These are phyloP conservation scores for Aspergillus diversus DNA, from an alignment of 495 filamentous ascomycete genomes.

Conservation along the genomic window DNA sequence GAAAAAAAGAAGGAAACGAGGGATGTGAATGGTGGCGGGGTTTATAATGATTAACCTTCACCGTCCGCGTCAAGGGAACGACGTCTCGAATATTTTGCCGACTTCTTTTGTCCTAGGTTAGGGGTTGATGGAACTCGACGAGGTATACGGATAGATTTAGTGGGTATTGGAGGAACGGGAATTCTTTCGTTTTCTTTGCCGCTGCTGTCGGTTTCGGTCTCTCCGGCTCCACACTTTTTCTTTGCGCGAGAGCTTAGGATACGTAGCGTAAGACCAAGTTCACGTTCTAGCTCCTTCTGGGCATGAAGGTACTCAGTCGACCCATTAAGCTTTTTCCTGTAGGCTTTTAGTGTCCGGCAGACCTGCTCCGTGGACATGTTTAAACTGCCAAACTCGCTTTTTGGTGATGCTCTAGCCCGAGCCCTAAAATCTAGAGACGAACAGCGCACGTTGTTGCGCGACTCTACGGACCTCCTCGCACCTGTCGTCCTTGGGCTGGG, in stretches of 20 bases:
- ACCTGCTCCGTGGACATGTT: constrained; percentile 79
- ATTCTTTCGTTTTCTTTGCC: constrained; percentile 47
- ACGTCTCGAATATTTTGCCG: constrained; percentile 32
- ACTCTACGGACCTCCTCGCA: constrained; percentile 25
- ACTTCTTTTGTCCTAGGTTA: constrained; percentile 33
- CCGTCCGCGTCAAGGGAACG: constrained; percentile 37
- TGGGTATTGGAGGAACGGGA: constrained; percentile 26
- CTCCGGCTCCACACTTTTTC: constrained; percentile 35
- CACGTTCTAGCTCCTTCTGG: constrained; percentile 75
- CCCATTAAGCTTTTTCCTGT: constrained; percentile 77
- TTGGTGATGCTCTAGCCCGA: constrained; percentile 56
- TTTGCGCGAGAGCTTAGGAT: constrained; percentile 61
- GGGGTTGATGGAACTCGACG: constrained; percentile 46
- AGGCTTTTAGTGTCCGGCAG: constrained; percentile 76
- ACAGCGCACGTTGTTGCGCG: constrained; percentile 39
- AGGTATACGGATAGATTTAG: constrained; percentile 29
- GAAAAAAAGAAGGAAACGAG: constrained; percentile 1
- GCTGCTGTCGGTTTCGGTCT: constrained; percentile 51
- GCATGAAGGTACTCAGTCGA: constrained; percentile 65
- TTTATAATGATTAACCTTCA: constrained; percentile 24
- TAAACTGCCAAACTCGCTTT: constrained; percentile 64
- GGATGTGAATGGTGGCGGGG: neutral
- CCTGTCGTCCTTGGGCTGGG: constrained; percentile 40
- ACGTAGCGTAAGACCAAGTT: constrained; percentile 74
- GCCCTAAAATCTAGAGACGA: constrained; percentile 63